phyloP scores from a whole-genome alignment of 179 eudicot species.

The Beta corolliflora region DNA sequence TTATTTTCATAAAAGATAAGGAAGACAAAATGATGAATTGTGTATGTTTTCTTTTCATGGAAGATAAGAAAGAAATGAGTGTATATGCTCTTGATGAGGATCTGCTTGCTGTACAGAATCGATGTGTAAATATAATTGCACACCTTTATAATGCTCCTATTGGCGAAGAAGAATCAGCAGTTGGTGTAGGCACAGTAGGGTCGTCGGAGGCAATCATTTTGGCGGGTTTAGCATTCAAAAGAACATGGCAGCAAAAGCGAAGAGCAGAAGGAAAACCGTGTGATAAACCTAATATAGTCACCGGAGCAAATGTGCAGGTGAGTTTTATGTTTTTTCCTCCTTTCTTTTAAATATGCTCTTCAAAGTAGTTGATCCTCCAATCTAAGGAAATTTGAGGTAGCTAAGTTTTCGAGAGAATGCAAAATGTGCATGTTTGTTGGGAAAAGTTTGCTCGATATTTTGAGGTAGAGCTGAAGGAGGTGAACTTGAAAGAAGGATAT shows the following conservation, averaged over 20 bases:
- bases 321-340: not conserved
- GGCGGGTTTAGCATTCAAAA: constrained; percentile 32
- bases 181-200: constrained; percentile 29
- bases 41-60: not conserved
- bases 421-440: too few species aligned
- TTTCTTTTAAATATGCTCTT: not conserved
- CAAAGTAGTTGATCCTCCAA: not conserved
- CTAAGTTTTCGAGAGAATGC: too few species aligned
- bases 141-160: constrained; percentile 30
- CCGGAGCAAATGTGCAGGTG: too few species aligned
- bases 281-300: too few species aligned
- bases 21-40: not conserved
- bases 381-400: too few species aligned
- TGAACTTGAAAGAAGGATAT: too few species aligned
- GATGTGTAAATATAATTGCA: constrained; percentile 29
- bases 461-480: too few species aligned
- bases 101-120: constrained; percentile 18
- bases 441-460: too few species aligned
- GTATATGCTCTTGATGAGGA: not conserved
- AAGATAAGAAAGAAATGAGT: not conserved
- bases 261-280: constrained; percentile 2
- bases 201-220: constrained; percentile 33
- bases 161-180: constrained; percentile 22
- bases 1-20: not conserved
- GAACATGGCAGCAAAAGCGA: constrained; percentile 30